A percentile compares a stretch with the other conserved stretches of the same genome.
Evolutionary conservation across 2,329 filamentous ascomycete species (phyloP).

Genomic region (Colletotrichum graminicola): DNA sequence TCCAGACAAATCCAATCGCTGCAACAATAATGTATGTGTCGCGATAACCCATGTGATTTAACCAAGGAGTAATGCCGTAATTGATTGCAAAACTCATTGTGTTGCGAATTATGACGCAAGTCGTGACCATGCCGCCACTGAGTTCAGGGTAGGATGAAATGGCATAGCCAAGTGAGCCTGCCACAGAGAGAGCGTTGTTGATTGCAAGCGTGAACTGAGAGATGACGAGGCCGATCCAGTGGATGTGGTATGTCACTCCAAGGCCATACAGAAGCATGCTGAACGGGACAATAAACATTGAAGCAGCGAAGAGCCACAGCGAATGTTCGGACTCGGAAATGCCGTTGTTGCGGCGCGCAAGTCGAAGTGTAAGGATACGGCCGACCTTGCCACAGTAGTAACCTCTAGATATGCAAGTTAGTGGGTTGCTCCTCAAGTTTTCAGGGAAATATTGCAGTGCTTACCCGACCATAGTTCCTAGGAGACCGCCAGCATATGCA

Average conservation of each 20-base stretch:
- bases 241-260: slow-evolving; percentile 47
- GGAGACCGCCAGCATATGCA: slow-evolving; percentile 48
- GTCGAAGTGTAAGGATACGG: slow-evolving; percentile 54
- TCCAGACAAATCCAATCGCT: slow-evolving; percentile 52
- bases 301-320: slow-evolving; percentile 49
- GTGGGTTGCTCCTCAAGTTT: accelerated
- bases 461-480: slow-evolving; percentile 58
- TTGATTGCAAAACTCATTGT: slow-evolving; percentile 51
- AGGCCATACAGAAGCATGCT: slow-evolving; percentile 59
- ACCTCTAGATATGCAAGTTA: slow-evolving; percentile 24
- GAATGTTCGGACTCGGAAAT: slow-evolving; percentile 58
- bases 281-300: slow-evolving; percentile 54
- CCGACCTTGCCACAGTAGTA: slow-evolving; percentile 52
- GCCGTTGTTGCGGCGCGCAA: slow-evolving; percentile 56
- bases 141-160: slow-evolving; percentile 50
- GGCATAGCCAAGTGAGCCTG: slow-evolving; percentile 47
- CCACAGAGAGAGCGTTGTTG: slow-evolving; percentile 47
- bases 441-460: background rate
- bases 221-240: slow-evolving; percentile 50
- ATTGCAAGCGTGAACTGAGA: slow-evolving; percentile 48
- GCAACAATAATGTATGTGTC: slow-evolving; percentile 54
- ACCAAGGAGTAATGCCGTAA: slow-evolving; percentile 51
- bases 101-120: slow-evolving; percentile 52
- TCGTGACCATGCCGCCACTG: slow-evolving; percentile 48
- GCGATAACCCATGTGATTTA: slow-evolving; percentile 52